Evolutionary conservation across 495 filamentous ascomycete species (phyloP).

Genomic region (Penicillium nucicola): DNA sequence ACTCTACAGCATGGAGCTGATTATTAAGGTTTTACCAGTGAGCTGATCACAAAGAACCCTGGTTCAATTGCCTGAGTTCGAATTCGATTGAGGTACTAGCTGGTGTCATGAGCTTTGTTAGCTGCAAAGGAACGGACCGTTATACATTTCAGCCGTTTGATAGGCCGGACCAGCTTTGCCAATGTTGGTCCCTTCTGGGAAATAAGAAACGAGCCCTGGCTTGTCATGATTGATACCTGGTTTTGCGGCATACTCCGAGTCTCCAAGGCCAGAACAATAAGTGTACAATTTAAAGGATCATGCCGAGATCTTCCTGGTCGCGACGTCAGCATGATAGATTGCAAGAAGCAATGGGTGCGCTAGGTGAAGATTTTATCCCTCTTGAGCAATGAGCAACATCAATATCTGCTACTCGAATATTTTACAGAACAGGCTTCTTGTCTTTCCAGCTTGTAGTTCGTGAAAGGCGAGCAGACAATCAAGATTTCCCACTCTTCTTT

Average conservation of each 20-base stretch:
- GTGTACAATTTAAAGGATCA: background rate
- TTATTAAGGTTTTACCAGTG: slow-evolving; percentile 2
- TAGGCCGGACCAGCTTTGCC: slow-evolving; percentile 15
- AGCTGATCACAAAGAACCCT: too few relatives aligned
- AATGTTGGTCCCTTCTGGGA: slow-evolving; percentile 21
- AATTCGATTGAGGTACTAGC: background rate
- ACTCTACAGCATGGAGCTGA: too few relatives aligned
- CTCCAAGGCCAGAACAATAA: background rate
- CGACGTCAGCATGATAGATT: slow-evolving; percentile 40
- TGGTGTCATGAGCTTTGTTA: background rate
- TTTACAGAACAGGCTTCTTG: background rate
- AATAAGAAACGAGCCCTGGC: slow-evolving; percentile 8
- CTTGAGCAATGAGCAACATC: too few relatives aligned
- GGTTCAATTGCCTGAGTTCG: background rate
- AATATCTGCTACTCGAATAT: background rate
- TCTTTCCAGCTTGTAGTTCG: background rate
- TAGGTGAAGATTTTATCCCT: background rate
- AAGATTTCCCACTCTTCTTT: background rate
- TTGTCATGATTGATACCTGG: slow-evolving; percentile 4
- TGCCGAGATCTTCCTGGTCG: slow-evolving; percentile 17
- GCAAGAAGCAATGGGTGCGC: background rate
- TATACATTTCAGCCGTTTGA: slow-evolving; percentile 48
- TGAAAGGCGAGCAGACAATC: too few relatives aligned
- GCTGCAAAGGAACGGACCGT: background rate
- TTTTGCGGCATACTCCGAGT: background rate